Percentiles rank a stretch among this genome's conserved stretches.
Evolutionary conservation across 1,284 basidiomycete genomes (phyloP).

Genomic region (Thecaphora thlaspeos): DNA sequence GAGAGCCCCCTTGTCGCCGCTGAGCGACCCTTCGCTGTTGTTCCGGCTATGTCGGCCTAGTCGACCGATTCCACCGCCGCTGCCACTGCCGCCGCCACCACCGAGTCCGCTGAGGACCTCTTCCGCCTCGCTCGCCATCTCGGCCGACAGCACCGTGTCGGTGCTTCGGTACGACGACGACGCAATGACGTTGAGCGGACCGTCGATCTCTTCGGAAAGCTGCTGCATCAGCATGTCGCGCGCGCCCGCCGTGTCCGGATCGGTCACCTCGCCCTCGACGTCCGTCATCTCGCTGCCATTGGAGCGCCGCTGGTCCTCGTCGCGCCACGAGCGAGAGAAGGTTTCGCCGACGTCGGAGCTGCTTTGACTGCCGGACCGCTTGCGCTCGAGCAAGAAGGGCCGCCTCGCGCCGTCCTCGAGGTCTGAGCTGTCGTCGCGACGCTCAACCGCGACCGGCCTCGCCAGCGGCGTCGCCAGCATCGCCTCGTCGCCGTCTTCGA

Average conservation of each 20-base stretch:
- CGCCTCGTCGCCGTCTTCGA: slow-evolving; percentile 25
- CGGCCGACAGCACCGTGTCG: slow-evolving; percentile 4
- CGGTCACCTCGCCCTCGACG: slow-evolving; percentile 10
- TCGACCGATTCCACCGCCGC: not conserved
- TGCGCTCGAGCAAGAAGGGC: slow-evolving; percentile 22
- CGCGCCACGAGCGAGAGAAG: not conserved
- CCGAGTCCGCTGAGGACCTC: slow-evolving; percentile 12
- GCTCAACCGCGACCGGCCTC: slow-evolving; percentile 9
- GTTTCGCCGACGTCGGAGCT: slow-evolving; percentile 20
- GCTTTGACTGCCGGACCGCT: slow-evolving; percentile 23
- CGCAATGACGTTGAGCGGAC: slow-evolving; percentile 22
- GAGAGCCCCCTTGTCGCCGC: not conserved
- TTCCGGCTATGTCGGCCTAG: no score
- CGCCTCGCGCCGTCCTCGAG: slow-evolving; percentile 12
- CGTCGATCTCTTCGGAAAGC: slow-evolving; percentile 29
- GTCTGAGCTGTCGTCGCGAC: slow-evolving; percentile 15
- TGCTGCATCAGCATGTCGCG: slow-evolving; percentile 45
- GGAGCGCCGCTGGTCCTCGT: slow-evolving; percentile 11
- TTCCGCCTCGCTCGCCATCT: slow-evolving; percentile 17
- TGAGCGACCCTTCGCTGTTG: not conserved
- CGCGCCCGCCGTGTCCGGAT: slow-evolving; percentile 35
- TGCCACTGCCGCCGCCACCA: not conserved
- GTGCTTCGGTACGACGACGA: slow-evolving; percentile 30
- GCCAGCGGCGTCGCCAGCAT: slow-evolving; percentile 33
- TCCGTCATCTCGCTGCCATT: slow-evolving; percentile 3